Base-by-base conservation (phyloP, 805 yeast species). In the Zygosaccharomyces kombuchaensis region DNA sequence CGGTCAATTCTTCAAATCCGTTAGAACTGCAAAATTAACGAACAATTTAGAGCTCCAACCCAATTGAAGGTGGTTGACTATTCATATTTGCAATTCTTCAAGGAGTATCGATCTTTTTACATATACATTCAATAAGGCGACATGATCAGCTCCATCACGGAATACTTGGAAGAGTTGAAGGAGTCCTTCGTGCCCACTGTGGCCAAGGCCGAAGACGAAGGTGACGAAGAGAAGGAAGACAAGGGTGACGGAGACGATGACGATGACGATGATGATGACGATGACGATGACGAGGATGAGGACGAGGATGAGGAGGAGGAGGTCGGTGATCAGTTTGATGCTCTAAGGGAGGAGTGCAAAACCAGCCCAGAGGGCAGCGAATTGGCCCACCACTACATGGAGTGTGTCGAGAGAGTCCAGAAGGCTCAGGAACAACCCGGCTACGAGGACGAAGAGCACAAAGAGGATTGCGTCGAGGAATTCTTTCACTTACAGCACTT, bases 381-480 rank as follows among this genome's bases (percentile, higher is more conserved):
- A 55, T 77, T 77, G 67, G 78, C 80, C 60, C 96, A 90, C 72
- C 97, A 90, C 72, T 89, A 84, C 72, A 82, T 85, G 53, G 96
- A 90, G 72, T 91, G 99, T 78, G 82, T 82, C 49, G 97, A 87
- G 73, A 88, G 97, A 76, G 98, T 91, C 55, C 81, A 93, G 55
- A 80, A 82, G 68, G 95, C 82, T 59, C 78, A 75, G 75, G 87
- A 89, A 73, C 90, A 87, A 64, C 84, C 78, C 57, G 95, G 75
- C 58, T 90, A 91, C 67, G 96, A 71, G 23, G 82, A 84, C 48
- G 78, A 77, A 60, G 81, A 75, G 9, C 76, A 87, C 77, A 91
- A 91, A 73, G 99, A 91, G 76, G 97, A 91, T 73, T 91, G 99
- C 77, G 84, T 91, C 52, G 98, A 91, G 73, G 99, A 91, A 73